Percentiles rank a stretch among this genome's conserved stretches.
phyloP scores from a whole-genome alignment of 164 flowering plant species.

The Annona cherimola region DNA sequence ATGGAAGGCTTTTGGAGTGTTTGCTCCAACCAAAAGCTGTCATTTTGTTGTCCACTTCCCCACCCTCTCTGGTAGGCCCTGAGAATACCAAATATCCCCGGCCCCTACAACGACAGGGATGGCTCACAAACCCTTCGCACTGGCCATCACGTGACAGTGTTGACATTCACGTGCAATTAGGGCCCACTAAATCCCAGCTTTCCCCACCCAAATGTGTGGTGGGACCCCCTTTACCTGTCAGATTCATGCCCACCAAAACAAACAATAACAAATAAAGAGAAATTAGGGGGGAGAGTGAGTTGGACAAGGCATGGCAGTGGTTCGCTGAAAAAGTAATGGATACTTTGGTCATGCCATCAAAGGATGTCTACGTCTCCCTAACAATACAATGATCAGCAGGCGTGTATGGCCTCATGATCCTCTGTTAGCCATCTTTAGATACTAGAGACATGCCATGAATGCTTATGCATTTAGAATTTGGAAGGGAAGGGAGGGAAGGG shows the following conservation, averaged over 20 bases:
- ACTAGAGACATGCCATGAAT: not conserved
- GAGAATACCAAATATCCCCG: constrained; percentile 5
- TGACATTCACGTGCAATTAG: constrained; percentile 16
- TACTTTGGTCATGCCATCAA: not conserved
- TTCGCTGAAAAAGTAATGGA: not conserved
- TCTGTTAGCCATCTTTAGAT: not conserved
- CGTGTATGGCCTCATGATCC: not conserved
- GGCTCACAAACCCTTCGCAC: constrained; percentile 6
- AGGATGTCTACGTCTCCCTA: not conserved
- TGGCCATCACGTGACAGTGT: not conserved
- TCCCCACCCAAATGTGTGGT: constrained; percentile 14
- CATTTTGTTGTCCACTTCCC: constrained; percentile 25
- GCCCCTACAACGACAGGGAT: constrained; percentile 21
- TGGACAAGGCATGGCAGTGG: not conserved
- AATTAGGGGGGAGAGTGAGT: too few species aligned
- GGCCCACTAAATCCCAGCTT: constrained; percentile 14
- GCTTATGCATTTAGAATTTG: not conserved
- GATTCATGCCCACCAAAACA: not conserved
- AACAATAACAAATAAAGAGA: not conserved
- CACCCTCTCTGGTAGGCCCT: constrained; percentile 7
- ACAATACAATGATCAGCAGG: not conserved
- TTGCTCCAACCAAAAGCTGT: constrained; percentile 17
- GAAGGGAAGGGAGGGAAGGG: constrained; percentile 3
- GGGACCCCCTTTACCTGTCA: constrained; percentile 19
- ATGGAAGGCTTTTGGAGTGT: constrained; percentile 8